Conservation (phyloP, 2,329 filamentous ascomycete species). For the Aureobasidium sp. region DNA sequence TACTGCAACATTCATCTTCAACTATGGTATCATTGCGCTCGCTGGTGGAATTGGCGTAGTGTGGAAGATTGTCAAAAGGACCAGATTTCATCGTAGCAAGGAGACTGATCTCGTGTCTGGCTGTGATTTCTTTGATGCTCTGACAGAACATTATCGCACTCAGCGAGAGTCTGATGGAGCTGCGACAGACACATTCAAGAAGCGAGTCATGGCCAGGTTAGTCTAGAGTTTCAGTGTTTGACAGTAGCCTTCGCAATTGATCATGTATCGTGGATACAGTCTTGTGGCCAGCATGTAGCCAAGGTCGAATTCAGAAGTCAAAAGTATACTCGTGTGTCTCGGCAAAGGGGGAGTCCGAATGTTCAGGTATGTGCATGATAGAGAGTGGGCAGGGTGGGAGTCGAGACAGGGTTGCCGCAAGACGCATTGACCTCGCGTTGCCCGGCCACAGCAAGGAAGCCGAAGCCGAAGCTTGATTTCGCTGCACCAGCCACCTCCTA, state of each 20-base stretch:
- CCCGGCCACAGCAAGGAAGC: neutral
- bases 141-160: neutral
- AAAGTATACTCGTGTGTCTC: neutral
- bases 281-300: no score
- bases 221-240: neutral
- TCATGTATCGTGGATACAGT: no score
- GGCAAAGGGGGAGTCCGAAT: neutral
- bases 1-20: slow-evolving; percentile 33
- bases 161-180: neutral
- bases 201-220: neutral
- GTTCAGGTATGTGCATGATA: neutral
- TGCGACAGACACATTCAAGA: neutral
- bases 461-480: neutral
- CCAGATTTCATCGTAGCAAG: slow-evolving; percentile 43
- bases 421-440: neutral
- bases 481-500: slow-evolving; percentile 1
- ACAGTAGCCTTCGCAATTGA: neutral
- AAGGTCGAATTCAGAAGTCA: neutral
- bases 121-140: neutral
- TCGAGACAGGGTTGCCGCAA: neutral
- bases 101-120: slow-evolving; percentile 43
- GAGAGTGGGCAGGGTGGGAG: neutral
- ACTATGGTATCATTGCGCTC: slow-evolving; percentile 39
- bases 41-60: slow-evolving; percentile 18
- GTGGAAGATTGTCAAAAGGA: slow-evolving; percentile 57